Base-by-base conservation (phyloP, 352 stramenopile species). In the Phytophthora boehmeriae region DNA sequence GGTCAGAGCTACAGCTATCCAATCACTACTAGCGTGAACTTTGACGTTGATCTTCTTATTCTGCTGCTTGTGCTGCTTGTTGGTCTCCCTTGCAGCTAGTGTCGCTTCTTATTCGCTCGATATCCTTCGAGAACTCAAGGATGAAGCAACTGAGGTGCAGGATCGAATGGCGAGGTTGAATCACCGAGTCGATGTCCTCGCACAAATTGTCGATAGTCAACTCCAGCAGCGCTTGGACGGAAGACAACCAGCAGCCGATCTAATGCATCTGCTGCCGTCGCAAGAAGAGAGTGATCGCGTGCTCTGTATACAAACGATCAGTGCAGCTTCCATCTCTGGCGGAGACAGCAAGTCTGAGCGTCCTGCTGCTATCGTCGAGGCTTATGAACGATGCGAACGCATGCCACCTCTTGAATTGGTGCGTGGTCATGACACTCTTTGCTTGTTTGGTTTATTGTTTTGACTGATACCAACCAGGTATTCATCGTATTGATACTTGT, bases 61-160 rank as follows among this genome's bases (percentile, higher is more conserved):
- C 34, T 39, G 8, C 23, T 27, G 5, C 16, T 30, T 28, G 6
- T 54, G 10, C 11, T 46, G 17, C 35, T 38, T 52, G 3, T 16
- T 42, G 17, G 5, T 38, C 13, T 11, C 28, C 1, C 41, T 20
- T 47, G 30, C 32, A 89, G 80, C 80, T 17, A 54, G 62, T 30
- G 75, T 89, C 6, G 70, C 80, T 16, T 71, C 70, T 9, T 70
- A 83, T 44, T 76, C 80, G 20, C 56, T 88, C 1, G 73, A 88
- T 8, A 73, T 89, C 25, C 78, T 88, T 19, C 48, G 51, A 39
- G 80, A 88, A 51, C 66, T 89, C 5, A 72, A 70, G 16, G 56
- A 75, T 42, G 72, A 84, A 34, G 78, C 54, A 6, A 54, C 16
- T n/a, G 45, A 54, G 0, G 52, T 86, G 0, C 53, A 63, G 6